Evolutionary conservation across 495 filamentous ascomycete genomes (phyloP).

Genomic region (Podospora pseudoanserina): DNA sequence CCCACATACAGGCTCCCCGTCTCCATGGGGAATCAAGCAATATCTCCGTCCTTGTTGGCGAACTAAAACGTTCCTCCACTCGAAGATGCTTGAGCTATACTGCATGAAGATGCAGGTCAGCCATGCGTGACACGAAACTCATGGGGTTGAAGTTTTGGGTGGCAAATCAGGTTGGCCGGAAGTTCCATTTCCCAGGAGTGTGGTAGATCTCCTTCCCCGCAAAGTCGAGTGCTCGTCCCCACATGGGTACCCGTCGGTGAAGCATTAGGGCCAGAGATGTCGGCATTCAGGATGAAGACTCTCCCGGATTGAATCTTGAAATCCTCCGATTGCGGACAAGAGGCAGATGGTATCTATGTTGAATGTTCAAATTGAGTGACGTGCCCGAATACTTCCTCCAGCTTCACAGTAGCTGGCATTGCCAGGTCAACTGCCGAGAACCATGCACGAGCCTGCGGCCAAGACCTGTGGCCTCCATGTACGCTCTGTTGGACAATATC

Average conservation of each 20-base stretch:
- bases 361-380: not conserved
- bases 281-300: conserved; percentile 22
- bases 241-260: conserved; percentile 5
- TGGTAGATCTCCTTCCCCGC: conserved; percentile 18
- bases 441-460: not conserved
- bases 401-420: not conserved
- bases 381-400: not conserved
- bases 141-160: not conserved
- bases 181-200: not conserved
- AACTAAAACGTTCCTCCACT: conserved; percentile 13
- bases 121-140: not conserved
- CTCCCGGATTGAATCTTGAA: conserved; percentile 10
- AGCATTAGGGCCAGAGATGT: conserved; percentile 9
- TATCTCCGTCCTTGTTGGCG: not conserved
- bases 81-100: conserved; percentile 18
- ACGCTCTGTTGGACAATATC: not conserved
- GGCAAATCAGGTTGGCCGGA: conserved; percentile 19
- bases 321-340: conserved; percentile 5
- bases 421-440: not conserved
- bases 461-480: not conserved
- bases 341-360: not conserved
- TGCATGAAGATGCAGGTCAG: not conserved
- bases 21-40: conserved; percentile 10
- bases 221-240: conserved; percentile 12
- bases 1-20: conserved; percentile 4